Base-by-base conservation (phyloP, 805 yeast genomes). In the Barnettozyma sp. region DNA sequence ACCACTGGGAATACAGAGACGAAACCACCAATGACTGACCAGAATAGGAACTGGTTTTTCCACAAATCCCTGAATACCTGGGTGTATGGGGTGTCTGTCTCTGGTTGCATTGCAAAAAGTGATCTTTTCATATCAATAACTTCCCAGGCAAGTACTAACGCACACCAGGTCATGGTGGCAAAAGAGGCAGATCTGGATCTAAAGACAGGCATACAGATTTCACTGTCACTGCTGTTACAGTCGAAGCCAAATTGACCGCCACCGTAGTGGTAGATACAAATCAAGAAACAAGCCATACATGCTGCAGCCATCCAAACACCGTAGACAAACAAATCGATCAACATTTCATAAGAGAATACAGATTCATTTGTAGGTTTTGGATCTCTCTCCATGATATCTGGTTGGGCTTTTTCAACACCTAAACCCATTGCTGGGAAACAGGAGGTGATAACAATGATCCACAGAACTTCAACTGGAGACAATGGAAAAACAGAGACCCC, bases 401-500 rank as follows among this genome's bases (percentile, higher is more conserved):
- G 71, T 42, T 69, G 65, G 1, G 85, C 85, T 40, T 62, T 64
- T 55, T 81, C 85, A 38, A 76, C 66, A 34, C 86, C 86, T 36
- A 81, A 69, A 19, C 90, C 88, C 84, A 82, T 80, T 15, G 88
- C 88, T 29, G 90, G 90, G 67, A 81, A 79, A 48, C 86, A 78
- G 2, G 87, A 78, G 1, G 90, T 81, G 27, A 80, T 73, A 52
- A 82, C 85, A 50, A 82, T 72, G 49, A 82, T 74, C 88, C 88
- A 82, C 46, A 82, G 63, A 7, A 79, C 86, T 58, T 82, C 86
- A 40, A 82, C 84, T 7, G 90, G 88, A 41, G 85, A 71, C 39
- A 82, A 66, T 33, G 90, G 88, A 64, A 85, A 85, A 6, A 86
- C 95, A 5, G 94, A 83, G 38, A 65, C 66, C 3, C 73, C 78